Evolutionary conservation across 2,329 filamentous ascomycete genomes (phyloP).

Genomic region (Stagonosporopsis tanaceti): DNA sequence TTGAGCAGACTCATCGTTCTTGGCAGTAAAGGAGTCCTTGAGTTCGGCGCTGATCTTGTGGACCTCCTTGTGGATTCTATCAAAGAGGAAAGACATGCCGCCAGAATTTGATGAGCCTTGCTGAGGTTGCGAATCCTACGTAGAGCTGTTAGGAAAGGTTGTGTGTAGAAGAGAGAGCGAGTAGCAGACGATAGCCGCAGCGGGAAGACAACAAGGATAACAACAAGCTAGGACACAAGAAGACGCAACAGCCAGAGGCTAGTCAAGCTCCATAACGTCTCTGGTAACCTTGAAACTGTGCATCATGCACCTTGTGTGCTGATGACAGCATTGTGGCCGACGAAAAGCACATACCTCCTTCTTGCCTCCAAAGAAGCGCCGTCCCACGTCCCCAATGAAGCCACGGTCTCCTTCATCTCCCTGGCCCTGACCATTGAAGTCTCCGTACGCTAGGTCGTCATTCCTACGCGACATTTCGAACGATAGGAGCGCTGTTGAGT

Average conservation of each 20-base stretch:
- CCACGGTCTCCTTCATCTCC: slow-evolving; percentile 58
- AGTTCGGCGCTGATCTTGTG: slow-evolving; percentile 60
- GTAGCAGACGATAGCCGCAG: slow-evolving; percentile 8
- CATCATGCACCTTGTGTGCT: slow-evolving; percentile 19
- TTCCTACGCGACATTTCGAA: slow-evolving; percentile 49
- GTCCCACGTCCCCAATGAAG: slow-evolving; percentile 62
- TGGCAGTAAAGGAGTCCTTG: slow-evolving; percentile 58
- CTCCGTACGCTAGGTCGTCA: slow-evolving; percentile 64
- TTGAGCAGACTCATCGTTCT: slow-evolving; percentile 56
- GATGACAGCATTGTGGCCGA: slow-evolving; percentile 30
- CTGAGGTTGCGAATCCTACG: slow-evolving; percentile 36
- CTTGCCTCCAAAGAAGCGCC: slow-evolving; percentile 51
- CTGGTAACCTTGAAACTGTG: slow-evolving; percentile 21
- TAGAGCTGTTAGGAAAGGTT: slow-evolving; percentile 17
- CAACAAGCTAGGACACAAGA: slow-evolving; percentile 17
- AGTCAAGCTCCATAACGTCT: slow-evolving; percentile 21
- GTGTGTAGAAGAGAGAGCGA: slow-evolving; percentile 13
- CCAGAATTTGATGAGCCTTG: slow-evolving; percentile 39
- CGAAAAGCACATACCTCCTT: slow-evolving; percentile 40
- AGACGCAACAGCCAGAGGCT: slow-evolving; percentile 22
- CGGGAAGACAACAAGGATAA: slow-evolving; percentile 9
- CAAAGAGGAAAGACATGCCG: slow-evolving; percentile 58
- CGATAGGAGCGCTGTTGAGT: neutral
- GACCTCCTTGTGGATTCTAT: slow-evolving; percentile 63
- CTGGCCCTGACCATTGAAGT: slow-evolving; percentile 55